These are phyloP conservation scores for Alternaria alternata DNA, from an alignment of 2,329 filamentous ascomycete species.

Conservation along the genomic window DNA sequence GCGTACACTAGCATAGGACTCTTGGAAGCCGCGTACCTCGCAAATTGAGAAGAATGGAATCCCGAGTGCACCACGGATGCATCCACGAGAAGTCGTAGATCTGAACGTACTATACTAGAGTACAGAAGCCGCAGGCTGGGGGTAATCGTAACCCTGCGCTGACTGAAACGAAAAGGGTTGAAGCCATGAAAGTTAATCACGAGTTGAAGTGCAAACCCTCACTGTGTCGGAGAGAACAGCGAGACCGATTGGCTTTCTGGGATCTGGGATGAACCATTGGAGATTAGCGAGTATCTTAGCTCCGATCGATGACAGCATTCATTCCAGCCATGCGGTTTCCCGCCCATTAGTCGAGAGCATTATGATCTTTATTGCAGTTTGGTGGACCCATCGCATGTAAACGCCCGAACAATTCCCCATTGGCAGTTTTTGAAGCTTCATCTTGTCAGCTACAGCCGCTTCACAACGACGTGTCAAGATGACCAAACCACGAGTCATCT, in stretches of 20 bases:
- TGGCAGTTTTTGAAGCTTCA: background rate
- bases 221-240: background rate
- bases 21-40: too few relatives aligned
- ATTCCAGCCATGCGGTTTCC: slow-evolving; percentile 29
- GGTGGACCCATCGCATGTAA: background rate
- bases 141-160: background rate
- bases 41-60: background rate
- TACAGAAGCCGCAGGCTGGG: background rate
- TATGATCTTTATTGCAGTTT: background rate
- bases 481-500: slow-evolving; percentile 67
- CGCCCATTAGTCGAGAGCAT: slow-evolving; percentile 17
- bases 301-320: slow-evolving; percentile 44
- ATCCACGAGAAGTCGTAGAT: background rate
- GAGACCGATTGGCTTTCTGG: slow-evolving; percentile 13
- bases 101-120: background rate
- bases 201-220: background rate
- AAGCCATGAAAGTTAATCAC: background rate
- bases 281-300: slow-evolving; percentile 17
- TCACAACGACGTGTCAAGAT: slow-evolving; percentile 18
- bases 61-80: background rate
- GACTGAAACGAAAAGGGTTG: background rate
- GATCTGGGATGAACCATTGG: background rate
- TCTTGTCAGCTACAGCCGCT: background rate
- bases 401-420: background rate
- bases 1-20: too few relatives aligned